Evolutionary conservation across 202 grass and related monocot species (phyloP).

Genomic region (Schoenoplectus triqueter): DNA sequence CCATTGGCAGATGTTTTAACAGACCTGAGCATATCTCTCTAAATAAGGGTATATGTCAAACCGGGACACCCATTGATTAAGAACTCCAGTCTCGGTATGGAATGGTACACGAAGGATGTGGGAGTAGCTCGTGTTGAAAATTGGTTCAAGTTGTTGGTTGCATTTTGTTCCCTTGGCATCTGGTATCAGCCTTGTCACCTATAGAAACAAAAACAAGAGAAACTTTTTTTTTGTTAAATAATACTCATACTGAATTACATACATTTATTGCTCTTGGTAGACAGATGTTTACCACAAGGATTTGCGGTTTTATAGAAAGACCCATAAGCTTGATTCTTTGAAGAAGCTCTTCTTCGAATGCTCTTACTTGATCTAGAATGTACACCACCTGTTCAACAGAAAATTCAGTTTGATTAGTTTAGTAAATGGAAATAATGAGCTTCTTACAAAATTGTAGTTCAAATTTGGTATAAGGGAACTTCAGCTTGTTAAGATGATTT

Average conservation of each 20-base stretch:
- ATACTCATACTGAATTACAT: conserved; percentile 2
- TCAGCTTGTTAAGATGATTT: conserved; percentile 1
- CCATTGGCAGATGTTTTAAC: conserved; percentile 19
- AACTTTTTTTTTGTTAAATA: conserved; percentile 7
- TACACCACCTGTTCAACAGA: conserved; percentile 70
- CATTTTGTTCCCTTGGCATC: conserved; percentile 90
- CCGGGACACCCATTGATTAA: conserved; percentile 87
- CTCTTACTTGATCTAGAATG: conserved; percentile 93
- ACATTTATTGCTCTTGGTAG: conserved; percentile 14
- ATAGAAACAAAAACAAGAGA: conserved; percentile 15
- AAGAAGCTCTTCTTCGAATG: conserved; percentile 88
- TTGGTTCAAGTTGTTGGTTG: conserved; percentile 80
- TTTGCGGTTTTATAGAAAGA: conserved; percentile 74
- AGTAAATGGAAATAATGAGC: background rate
- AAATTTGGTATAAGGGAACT: background rate
- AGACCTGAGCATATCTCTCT: conserved; percentile 95
- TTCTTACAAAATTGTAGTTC: background rate
- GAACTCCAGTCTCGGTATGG: conserved; percentile 59
- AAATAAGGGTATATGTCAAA: conserved; percentile 95
- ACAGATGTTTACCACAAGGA: conserved; percentile 80
- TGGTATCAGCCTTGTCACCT: conserved; percentile 97
- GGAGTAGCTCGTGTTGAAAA: conserved; percentile 68
- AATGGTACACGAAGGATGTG: conserved; percentile 90
- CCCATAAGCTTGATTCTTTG: conserved; percentile 88
- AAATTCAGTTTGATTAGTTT: conserved; percentile 24